Conservation (phyloP, 1,284 basidiomycete species). For the Vanrija sp. region DNA sequence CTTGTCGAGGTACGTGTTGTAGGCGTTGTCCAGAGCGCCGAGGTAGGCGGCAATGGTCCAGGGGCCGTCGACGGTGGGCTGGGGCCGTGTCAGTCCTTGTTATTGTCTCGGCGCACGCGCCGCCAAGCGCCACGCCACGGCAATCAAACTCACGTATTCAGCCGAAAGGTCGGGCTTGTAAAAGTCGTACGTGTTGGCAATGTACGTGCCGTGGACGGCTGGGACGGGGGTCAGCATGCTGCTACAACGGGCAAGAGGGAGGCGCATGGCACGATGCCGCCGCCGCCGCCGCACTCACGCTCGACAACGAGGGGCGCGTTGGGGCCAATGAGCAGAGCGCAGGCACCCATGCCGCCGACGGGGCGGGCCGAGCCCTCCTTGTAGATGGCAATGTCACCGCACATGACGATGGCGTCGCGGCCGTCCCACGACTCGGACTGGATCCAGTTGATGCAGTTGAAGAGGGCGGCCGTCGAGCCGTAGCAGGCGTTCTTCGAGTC, state of each 20-base stretch:
- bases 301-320: slow-evolving; percentile 92
- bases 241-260: not conserved
- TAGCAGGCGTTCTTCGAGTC: slow-evolving; percentile 99
- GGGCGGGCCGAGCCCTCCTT: slow-evolving; percentile 93
- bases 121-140: not conserved
- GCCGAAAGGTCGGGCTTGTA: slow-evolving; percentile 83
- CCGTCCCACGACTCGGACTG: slow-evolving; percentile 98
- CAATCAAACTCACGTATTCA: slow-evolving; percentile 47
- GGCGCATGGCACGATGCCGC: not conserved
- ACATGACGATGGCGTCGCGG: slow-evolving; percentile 94
- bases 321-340: slow-evolving; percentile 91
- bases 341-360: slow-evolving; percentile 94
- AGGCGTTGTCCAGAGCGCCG: slow-evolving; percentile 86
- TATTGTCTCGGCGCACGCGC: not conserved
- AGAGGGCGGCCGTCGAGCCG: slow-evolving; percentile 94
- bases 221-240: slow-evolving; percentile 8
- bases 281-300: slow-evolving; percentile 59
- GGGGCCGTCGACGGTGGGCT: slow-evolving; percentile 96
- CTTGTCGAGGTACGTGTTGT: slow-evolving; percentile 82
- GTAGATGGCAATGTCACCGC: slow-evolving; percentile 97
- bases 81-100: slow-evolving; percentile 17
- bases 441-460: slow-evolving; percentile 97
- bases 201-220: slow-evolving; percentile 96
- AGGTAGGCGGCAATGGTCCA: slow-evolving; percentile 95
- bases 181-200: slow-evolving; percentile 97